phyloP scores from a whole-genome alignment of 2,329 filamentous ascomycete genomes.

The Sporothrix globosa region DNA sequence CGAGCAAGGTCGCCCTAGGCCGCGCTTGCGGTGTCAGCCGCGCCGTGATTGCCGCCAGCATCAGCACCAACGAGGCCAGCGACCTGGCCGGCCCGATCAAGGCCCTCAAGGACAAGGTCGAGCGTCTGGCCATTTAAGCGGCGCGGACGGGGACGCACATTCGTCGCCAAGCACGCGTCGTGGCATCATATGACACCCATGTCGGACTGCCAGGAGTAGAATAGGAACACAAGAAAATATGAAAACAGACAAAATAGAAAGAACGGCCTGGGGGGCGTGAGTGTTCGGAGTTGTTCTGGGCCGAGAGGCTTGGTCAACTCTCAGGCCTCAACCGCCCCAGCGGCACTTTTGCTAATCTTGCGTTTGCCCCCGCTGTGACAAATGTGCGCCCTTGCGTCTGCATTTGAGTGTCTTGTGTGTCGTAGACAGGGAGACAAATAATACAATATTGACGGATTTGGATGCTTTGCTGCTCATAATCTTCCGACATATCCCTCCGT shows the following conservation, averaged over 20 bases:
- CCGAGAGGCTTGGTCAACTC: neutral
- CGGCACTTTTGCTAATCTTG: conserved; percentile 15
- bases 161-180: neutral
- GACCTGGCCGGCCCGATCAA: conserved; percentile 88
- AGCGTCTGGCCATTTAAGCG: conserved; percentile 86
- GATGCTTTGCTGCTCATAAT: conserved; percentile 3
- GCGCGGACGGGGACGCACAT: neutral
- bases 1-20: conserved; percentile 50
- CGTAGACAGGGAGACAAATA: too few relatives aligned
- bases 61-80: conserved; percentile 89
- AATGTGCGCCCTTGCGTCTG: neutral
- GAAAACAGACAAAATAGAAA: conserved; percentile 4
- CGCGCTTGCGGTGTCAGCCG: conserved; percentile 87
- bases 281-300: neutral
- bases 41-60: conserved; percentile 81
- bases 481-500: neutral
- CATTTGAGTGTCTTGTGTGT: too few relatives aligned
- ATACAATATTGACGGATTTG: neutral
- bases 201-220: conserved; percentile 5
- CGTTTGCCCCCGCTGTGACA: neutral
- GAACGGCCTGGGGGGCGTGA: neutral
- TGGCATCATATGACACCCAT: conserved; percentile 8
- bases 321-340: neutral
- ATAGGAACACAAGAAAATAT: neutral
- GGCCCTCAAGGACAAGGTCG: conserved; percentile 90